Conservation (phyloP, 495 filamentous ascomycete genomes). For the Aspergillus cavernicola region DNA sequence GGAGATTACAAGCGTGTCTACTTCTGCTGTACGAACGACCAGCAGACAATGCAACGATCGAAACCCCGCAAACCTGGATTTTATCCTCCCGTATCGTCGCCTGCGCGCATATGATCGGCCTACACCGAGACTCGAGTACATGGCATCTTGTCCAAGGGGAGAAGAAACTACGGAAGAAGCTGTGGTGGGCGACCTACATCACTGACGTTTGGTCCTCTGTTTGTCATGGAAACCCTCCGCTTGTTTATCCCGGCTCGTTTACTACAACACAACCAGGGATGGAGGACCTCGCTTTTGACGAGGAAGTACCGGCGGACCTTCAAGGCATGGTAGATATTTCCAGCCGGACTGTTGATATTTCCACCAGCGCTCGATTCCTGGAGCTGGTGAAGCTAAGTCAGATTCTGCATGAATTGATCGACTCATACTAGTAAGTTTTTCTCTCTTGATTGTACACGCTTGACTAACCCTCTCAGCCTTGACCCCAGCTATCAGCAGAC, state of each 20-base stretch:
- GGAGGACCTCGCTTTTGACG: conserved; percentile 3
- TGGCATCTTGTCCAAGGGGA: conserved; percentile 1
- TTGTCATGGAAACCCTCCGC: conserved; percentile 4
- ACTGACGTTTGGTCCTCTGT: conserved; percentile 6
- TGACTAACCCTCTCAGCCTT: neutral
- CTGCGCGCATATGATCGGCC: conserved; percentile 1
- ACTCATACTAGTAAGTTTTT: conserved; percentile 1
- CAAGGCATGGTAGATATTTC: conserved; percentile 3
- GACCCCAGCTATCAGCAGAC: conserved; percentile 3
- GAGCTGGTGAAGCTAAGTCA: conserved; percentile 4
- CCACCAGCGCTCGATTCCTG: conserved; percentile 7
- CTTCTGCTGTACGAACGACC: conserved; percentile 3
- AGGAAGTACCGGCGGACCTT: neutral
- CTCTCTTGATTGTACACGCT: neutral
- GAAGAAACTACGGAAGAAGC: conserved; percentile 1
- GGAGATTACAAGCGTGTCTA: conserved; percentile 1
- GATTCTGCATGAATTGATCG: conserved; percentile 3
- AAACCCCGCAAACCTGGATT: conserved; percentile 5
- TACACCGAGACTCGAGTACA: neutral
- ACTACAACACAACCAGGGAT: neutral
- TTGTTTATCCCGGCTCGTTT: conserved; percentile 2
- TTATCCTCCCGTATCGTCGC: conserved; percentile 1
- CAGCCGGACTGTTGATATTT: neutral
- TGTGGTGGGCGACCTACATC: conserved; percentile 7
- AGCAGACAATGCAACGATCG: conserved; percentile 6